phyloP scores from a whole-genome alignment of 257 asterid genomes.

The Nyctanthes arbortristis region DNA sequence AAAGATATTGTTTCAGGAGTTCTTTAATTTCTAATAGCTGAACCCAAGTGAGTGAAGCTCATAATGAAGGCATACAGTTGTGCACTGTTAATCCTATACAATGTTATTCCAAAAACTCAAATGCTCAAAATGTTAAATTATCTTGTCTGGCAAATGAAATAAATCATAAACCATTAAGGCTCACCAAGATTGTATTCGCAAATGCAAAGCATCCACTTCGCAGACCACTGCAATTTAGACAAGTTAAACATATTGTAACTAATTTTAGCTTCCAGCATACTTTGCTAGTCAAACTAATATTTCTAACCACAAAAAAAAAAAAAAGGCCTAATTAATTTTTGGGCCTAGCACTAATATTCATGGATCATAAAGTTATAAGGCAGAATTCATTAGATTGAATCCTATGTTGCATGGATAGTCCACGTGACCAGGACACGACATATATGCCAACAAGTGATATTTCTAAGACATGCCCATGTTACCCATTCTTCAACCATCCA shows the following conservation, averaged over 20 bases:
- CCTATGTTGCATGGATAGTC: too few relatives aligned
- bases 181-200: slow-evolving; percentile 51
- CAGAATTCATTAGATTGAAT: neutral
- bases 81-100: neutral
- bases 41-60: neutral
- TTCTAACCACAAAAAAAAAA: too few relatives aligned
- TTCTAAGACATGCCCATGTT: too few relatives aligned
- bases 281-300: neutral
- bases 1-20: neutral
- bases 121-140: slow-evolving; percentile 7
- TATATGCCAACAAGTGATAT: too few relatives aligned
- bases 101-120: neutral
- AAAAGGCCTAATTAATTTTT: neutral
- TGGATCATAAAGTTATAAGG: neutral
- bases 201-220: slow-evolving; percentile 58
- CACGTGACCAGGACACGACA: too few relatives aligned
- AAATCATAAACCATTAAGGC: slow-evolving; percentile 24
- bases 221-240: slow-evolving; percentile 50
- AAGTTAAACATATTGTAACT: slow-evolving; percentile 6
- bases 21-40: neutral
- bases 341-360: neutral
- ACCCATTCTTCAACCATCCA: too few relatives aligned
- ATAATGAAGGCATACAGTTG: neutral
- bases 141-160: neutral
- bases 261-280: neutral